These are phyloP conservation scores for Nicotiana benthamiana DNA, from an alignment of 257 asterid genomes.

Conservation along the genomic window DNA sequence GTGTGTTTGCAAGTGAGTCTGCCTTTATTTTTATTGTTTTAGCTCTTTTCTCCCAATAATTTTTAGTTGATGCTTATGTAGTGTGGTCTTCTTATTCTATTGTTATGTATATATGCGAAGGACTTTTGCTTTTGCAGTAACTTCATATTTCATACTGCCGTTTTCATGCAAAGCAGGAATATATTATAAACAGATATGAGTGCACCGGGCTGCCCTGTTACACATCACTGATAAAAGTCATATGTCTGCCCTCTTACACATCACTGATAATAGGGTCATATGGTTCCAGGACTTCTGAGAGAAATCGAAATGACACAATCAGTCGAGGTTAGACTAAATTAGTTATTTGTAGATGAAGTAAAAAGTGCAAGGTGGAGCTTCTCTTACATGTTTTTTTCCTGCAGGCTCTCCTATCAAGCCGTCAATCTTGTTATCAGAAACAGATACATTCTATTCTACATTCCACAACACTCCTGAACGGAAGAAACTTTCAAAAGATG, in stretches of 20 bases:
- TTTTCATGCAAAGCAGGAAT: constrained; percentile 37
- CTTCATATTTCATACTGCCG: background rate
- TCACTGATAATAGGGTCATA: constrained; percentile 26
- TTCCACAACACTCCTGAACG: constrained; percentile 64
- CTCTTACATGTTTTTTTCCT: background rate
- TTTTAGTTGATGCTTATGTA: background rate
- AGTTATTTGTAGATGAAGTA: background rate
- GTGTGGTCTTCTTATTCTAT: background rate
- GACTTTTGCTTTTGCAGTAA: background rate
- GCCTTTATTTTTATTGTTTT: background rate
- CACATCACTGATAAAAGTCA: too few species aligned
- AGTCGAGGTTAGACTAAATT: constrained; percentile 30
- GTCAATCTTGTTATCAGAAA: constrained; percentile 27
- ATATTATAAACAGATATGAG: constrained; percentile 25
- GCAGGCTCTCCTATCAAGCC: constrained; percentile 43
- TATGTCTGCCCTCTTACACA: constrained; percentile 20
- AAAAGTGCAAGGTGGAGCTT: background rate
- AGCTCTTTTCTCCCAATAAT: background rate
- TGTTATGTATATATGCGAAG: background rate
- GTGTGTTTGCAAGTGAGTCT: constrained; percentile 57
- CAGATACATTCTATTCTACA: constrained; percentile 54
- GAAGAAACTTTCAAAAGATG: constrained; percentile 50
- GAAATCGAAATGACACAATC: constrained; percentile 23
- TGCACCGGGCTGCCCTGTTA: background rate
- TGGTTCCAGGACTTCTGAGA: constrained; percentile 19